Conservation (phyloP, 257 asterid genomes). For the Marsdenia floribunda region DNA sequence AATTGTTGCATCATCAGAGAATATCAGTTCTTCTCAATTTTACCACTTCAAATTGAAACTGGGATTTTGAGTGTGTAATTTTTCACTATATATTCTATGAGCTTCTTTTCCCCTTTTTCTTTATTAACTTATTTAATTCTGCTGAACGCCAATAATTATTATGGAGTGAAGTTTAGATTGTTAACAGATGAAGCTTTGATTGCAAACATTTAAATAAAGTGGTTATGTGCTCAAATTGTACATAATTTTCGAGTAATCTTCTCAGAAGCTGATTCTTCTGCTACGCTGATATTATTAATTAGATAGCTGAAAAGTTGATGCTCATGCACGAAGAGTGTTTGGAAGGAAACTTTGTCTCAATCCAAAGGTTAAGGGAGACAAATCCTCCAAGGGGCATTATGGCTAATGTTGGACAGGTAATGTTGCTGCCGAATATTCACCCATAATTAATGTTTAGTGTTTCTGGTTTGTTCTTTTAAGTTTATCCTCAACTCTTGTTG, state of each 20-base stretch:
- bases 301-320: conserved; percentile 63
- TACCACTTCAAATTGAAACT: neutral
- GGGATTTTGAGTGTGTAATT: neutral
- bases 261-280: neutral
- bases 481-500: neutral
- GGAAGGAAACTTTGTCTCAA: conserved; percentile 51
- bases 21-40: neutral
- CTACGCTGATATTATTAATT: neutral
- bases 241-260: neutral
- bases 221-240: neutral
- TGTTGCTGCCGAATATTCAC: neutral
- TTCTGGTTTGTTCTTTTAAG: neutral
- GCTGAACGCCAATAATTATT: neutral
- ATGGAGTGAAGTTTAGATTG: neutral
- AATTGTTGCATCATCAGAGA: neutral
- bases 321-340: conserved; percentile 64
- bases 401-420: conserved; percentile 42
- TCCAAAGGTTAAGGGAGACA: conserved; percentile 40
- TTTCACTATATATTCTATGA: neutral
- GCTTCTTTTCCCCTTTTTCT: neutral
- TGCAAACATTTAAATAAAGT: neutral
- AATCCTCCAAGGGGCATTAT: conserved; percentile 24
- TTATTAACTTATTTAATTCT: neutral
- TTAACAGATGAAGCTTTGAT: neutral
- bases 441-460: neutral